These are phyloP conservation scores for Cetradonia linearis DNA, from an alignment of 495 filamentous ascomycete genomes.

Conservation along the genomic window DNA sequence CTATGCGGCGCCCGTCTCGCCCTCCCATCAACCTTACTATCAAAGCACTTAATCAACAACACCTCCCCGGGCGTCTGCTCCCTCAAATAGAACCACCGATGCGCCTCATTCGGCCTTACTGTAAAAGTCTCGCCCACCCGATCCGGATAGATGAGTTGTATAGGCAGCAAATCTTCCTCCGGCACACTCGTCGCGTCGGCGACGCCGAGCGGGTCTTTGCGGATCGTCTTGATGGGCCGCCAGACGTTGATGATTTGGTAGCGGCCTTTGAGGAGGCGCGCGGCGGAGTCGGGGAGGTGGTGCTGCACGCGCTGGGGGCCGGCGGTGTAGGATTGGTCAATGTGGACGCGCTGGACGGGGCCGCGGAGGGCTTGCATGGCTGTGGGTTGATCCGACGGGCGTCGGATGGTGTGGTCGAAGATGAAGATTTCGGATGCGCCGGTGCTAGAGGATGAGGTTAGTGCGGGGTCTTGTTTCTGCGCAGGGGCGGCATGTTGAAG, in stretches of 20 bases:
- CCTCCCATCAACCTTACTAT: conserved; percentile 48
- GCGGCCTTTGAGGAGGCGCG: conserved; percentile 48
- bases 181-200: conserved; percentile 43
- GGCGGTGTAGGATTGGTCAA: conserved; percentile 60
- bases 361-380: conserved; percentile 37
- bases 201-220: conserved; percentile 52
- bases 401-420: conserved; percentile 70
- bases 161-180: conserved; percentile 38
- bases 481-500: background rate
- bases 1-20: conserved; percentile 49
- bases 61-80: conserved; percentile 49
- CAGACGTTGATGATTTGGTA: conserved; percentile 75
- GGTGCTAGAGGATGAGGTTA: conserved; percentile 31
- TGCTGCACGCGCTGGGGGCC: conserved; percentile 44
- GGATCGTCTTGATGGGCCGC: conserved; percentile 58
- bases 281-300: conserved; percentile 55
- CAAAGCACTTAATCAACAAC: conserved; percentile 62
- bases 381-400: conserved; percentile 24
- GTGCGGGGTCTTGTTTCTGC: conserved; percentile 1
- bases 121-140: conserved; percentile 39
- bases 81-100: conserved; percentile 45
- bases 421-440: conserved; percentile 51
- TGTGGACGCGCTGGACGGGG: conserved; percentile 58
- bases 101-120: conserved; percentile 32
- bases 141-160: conserved; percentile 42